Percentiles rank a stretch among this genome's conserved stretches.
phyloP scores from a whole-genome alignment of 176 grass and related monocot species.

The Paspalum notatum region DNA sequence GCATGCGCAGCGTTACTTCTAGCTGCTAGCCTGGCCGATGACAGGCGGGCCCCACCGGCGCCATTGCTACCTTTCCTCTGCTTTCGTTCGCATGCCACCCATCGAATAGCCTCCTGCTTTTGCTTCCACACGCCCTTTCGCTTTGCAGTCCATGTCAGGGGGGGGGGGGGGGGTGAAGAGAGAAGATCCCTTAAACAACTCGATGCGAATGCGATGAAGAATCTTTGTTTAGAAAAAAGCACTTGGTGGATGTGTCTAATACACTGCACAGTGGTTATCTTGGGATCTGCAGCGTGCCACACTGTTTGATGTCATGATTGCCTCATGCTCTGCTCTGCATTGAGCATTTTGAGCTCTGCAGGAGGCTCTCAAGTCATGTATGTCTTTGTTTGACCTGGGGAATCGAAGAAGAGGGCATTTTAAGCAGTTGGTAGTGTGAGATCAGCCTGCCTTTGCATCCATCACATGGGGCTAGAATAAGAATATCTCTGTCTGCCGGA shows the following conservation, averaged over 20 bases:
- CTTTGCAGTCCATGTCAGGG: slow-evolving; percentile 7
- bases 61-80: not conserved
- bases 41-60: slow-evolving; percentile 19
- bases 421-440: slow-evolving; percentile 24
- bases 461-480: slow-evolving; percentile 53
- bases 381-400: slow-evolving; percentile 41
- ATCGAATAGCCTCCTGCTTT: slow-evolving; percentile 39
- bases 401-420: slow-evolving; percentile 20
- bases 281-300: slow-evolving; percentile 45
- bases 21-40: slow-evolving; percentile 28
- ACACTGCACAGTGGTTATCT: slow-evolving; percentile 38
- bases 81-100: slow-evolving; percentile 26
- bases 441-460: slow-evolving; percentile 27
- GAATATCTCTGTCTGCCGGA: slow-evolving; percentile 30
- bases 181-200: slow-evolving; percentile 46
- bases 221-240: slow-evolving; percentile 49
- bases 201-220: slow-evolving; percentile 27
- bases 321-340: not conserved
- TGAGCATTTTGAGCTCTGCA: not conserved
- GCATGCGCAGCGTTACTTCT: slow-evolving; percentile 43
- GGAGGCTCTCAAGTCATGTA: not conserved
- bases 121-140: slow-evolving; percentile 35
- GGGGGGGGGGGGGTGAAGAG: too few species aligned
- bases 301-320: slow-evolving; percentile 41
- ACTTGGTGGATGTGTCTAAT: not conserved